Conservation (phyloP, 148 eudicot genomes). For the Rhododendron vialii region DNA sequence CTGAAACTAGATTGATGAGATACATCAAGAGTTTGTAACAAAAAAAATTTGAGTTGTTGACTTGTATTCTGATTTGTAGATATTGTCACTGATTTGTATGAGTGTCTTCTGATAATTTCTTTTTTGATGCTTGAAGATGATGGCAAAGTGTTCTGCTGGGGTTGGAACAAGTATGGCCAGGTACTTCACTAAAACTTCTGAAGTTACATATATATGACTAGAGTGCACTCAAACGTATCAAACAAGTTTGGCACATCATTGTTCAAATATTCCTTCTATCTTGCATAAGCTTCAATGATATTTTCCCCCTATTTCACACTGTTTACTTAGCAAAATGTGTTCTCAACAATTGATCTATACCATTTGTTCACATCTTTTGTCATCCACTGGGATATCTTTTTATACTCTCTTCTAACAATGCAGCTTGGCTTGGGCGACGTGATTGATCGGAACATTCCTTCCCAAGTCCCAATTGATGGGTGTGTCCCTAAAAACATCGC, state of each 20-base stretch:
- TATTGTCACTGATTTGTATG: not conserved
- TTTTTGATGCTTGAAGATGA: constrained; percentile 44
- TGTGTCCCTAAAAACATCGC: constrained; percentile 59
- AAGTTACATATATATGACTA: not conserved
- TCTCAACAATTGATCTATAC: not conserved
- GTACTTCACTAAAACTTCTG: constrained; percentile 25
- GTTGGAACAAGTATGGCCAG: constrained; percentile 99
- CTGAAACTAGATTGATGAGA: not conserved
- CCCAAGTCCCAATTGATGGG: constrained; percentile 71
- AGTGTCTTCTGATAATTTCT: not conserved
- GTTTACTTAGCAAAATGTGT: not conserved
- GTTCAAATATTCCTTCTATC: not conserved
- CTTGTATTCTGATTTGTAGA: not conserved
- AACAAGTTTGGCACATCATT: not conserved
- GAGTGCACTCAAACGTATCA: not conserved
- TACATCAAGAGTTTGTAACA: not conserved
- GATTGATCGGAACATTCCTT: constrained; percentile 81
- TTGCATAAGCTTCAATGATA: not conserved
- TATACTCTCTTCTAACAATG: not conserved
- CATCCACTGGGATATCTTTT: not conserved
- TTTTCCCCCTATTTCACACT: not conserved
- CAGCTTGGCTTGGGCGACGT: constrained; percentile 96
- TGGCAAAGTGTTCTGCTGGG: constrained; percentile 89
- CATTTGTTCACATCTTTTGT: not conserved
- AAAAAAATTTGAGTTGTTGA: not conserved